These are phyloP conservation scores for Calocybe gambosa DNA, from an alignment of 1,284 basidiomycete genomes.

Conservation along the genomic window DNA sequence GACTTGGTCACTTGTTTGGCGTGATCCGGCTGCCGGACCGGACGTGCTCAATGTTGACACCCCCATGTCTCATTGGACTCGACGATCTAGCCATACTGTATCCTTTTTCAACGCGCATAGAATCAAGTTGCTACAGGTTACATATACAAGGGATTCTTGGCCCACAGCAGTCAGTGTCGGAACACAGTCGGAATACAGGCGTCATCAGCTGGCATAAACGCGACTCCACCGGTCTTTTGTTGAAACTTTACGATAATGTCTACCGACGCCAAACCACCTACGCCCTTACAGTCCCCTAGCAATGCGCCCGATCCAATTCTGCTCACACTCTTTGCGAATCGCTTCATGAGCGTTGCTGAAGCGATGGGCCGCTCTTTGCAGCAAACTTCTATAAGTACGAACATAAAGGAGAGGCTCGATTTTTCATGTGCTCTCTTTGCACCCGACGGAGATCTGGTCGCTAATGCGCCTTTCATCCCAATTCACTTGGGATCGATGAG, in stretches of 20 bases:
- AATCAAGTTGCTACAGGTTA: no score
- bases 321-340: constrained; percentile 85
- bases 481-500: constrained; percentile 81
- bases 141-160: not conserved
- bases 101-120: no score
- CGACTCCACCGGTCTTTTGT: not conserved
- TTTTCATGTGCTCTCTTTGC: constrained; percentile 89
- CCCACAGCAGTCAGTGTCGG: constrained; percentile 1
- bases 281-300: constrained; percentile 18
- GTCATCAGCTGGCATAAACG: not conserved
- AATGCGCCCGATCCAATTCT: constrained; percentile 78
- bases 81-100: no score
- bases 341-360: constrained; percentile 90
- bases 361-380: constrained; percentile 89
- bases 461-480: constrained; percentile 85
- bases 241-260: constrained; percentile 2
- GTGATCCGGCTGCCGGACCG: not conserved
- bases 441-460: constrained; percentile 86
- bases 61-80: not conserved
- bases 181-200: constrained; percentile 9
- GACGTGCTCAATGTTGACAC: not conserved
- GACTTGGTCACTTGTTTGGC: not conserved
- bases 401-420: constrained; percentile 87
- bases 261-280: not conserved
- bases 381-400: constrained; percentile 87